Evolutionary conservation across 2,329 filamentous ascomycete genomes (phyloP), one percentile per base, ranked within the genome.

Genomic region (Monilinia polystroma): DNA sequence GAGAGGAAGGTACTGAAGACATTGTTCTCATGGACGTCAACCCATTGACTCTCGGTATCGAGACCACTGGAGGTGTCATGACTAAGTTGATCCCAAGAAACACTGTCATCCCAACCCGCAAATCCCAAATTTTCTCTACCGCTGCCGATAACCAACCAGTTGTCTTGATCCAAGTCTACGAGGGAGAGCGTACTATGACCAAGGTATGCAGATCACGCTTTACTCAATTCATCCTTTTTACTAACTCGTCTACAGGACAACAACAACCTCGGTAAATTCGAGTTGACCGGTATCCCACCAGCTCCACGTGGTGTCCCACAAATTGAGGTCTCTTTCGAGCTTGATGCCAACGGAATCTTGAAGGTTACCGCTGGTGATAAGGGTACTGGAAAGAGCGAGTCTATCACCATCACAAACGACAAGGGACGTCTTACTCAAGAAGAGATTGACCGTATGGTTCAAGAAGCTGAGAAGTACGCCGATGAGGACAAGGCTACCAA

Each of bases 401-500:
- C 90, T 71, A 98, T 99, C 80, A 98, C 95, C 75, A 99, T 99
- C 79, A 98, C 91, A 83, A 98, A 99, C 84, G 95, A 99, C 84
- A 98, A 98, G 89, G 95, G 95, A 74, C 94, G 95, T 80, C 90
- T 99, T 63, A 93, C 90, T 75, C 90, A 90, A 77, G 95, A 99
- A 75, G 95, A 99, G 81, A 99, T 99, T 75, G 94, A 98, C 81
- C 95, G 95, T 81, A 99, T 99, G 95, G 93, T 99, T 72, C 89
- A 90, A 74, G 95, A 99, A 83, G 95, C 95, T 69, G 95, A 98
- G 88, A 92, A 97, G 84, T 98, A 93, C 79, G 95, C 95, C 78
- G 95, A 99, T 81, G 95, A 98, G 83, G 95, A 99, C 85, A 98
- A 98, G 88, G 93, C 93, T 71, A 96, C 92, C 77, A 92, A 93